Evolutionary conservation across 2,329 filamentous ascomycete genomes (phyloP).

Genomic region (Aureobasidium sp.): DNA sequence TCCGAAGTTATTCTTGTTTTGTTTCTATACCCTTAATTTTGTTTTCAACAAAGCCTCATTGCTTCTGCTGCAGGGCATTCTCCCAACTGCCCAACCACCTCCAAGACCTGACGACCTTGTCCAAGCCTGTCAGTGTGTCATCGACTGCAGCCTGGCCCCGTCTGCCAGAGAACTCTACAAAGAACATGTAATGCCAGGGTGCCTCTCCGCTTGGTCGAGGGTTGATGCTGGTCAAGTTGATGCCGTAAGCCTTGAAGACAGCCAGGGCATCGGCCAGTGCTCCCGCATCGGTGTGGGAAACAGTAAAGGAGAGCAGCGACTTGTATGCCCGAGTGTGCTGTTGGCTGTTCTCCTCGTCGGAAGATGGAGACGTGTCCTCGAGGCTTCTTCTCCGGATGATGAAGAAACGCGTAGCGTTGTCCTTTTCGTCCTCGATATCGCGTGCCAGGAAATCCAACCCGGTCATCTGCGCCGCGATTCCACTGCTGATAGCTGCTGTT

Average conservation of each 20-base stretch:
- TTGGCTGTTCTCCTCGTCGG: background rate
- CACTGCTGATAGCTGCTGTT: slow-evolving; percentile 70
- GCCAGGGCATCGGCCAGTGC: slow-evolving; percentile 71
- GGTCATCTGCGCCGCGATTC: slow-evolving; percentile 60
- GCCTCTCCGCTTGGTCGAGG: slow-evolving; percentile 65
- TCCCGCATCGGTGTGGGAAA: slow-evolving; percentile 69
- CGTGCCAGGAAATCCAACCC: slow-evolving; percentile 60
- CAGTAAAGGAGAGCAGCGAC: slow-evolving; percentile 72
- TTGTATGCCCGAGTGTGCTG: slow-evolving; percentile 40
- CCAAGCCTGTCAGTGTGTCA: slow-evolving; percentile 51
- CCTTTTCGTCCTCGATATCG: slow-evolving; percentile 62
- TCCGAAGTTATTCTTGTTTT: slow-evolving; percentile 5
- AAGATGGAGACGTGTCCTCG: background rate
- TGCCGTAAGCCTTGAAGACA: slow-evolving; percentile 61
- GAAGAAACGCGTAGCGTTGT: slow-evolving; percentile 75
- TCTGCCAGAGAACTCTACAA: slow-evolving; percentile 76
- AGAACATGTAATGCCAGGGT: slow-evolving; percentile 89
- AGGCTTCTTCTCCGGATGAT: slow-evolving; percentile 41
- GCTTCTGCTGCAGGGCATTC: slow-evolving; percentile 16
- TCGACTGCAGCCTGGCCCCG: slow-evolving; percentile 42
- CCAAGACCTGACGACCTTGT: slow-evolving; percentile 49
- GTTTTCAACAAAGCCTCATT: background rate
- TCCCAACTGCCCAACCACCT: slow-evolving; percentile 42
- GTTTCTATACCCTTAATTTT: slow-evolving; percentile 6
- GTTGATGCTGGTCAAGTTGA: slow-evolving; percentile 88